phyloP scores from a whole-genome alignment of 768 basidiomycete genomes.

The Lanmaoa rubissima region DNA sequence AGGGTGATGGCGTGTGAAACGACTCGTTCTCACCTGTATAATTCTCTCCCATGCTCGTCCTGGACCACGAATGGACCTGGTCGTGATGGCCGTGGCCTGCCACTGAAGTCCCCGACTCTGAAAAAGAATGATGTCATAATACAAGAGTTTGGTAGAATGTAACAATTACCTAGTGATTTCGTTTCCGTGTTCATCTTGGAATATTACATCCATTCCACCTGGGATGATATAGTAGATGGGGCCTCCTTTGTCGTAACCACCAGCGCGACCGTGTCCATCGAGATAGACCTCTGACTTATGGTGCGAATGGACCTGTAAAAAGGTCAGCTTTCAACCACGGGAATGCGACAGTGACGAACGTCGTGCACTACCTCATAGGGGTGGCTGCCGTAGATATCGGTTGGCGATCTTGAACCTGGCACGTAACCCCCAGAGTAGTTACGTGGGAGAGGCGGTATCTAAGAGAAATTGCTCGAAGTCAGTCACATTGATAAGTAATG shows the following conservation, averaged over 20 bases:
- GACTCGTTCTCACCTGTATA: constrained; percentile 47
- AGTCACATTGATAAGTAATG: neutral
- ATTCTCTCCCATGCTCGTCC: constrained; percentile 55
- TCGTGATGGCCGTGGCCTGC: constrained; percentile 26
- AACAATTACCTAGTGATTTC: constrained; percentile 56
- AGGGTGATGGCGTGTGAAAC: neutral
- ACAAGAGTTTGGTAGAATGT: neutral
- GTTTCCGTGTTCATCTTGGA: constrained; percentile 63
- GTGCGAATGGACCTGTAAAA: constrained; percentile 25
- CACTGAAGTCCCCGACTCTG: constrained; percentile 54
- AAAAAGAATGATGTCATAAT: neutral
- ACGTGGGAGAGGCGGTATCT: constrained; percentile 33
- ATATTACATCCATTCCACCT: constrained; percentile 60
- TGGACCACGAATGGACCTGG: constrained; percentile 53
- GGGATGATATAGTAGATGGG: constrained; percentile 63
- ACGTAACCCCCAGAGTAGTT: constrained; percentile 17
- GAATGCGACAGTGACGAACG: constrained; percentile 1
- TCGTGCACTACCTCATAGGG: constrained; percentile 20
- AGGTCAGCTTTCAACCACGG: constrained; percentile 5
- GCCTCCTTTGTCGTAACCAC: constrained; percentile 22
- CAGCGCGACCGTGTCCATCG: constrained; percentile 21
- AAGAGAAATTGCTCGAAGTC: neutral
- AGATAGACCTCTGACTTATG: constrained; percentile 22
- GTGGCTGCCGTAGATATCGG: constrained; percentile 29
- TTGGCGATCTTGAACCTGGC: constrained; percentile 24